A percentile compares a stretch with the other conserved stretches of the same genome.
These are phyloP conservation scores for Porogramme epimiltina DNA, from an alignment of 1,284 basidiomycete genomes.

Conservation along the genomic window DNA sequence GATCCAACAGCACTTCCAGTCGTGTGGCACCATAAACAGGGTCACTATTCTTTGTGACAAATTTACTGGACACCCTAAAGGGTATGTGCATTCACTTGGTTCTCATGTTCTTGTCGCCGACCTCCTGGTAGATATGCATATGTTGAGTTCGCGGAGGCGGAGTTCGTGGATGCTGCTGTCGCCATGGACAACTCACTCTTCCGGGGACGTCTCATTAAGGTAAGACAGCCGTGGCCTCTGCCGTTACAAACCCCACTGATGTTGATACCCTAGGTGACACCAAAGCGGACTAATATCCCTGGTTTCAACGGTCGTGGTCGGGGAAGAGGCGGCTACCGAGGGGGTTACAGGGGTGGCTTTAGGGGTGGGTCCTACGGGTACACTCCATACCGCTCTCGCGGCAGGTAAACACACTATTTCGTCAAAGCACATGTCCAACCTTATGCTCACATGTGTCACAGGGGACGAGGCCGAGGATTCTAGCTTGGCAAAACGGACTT, in stretches of 20 bases:
- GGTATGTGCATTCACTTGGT: conserved; percentile 50
- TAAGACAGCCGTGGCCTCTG: conserved; percentile 33
- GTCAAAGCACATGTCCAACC: not conserved
- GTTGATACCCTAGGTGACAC: conserved; percentile 64
- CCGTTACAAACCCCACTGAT: conserved; percentile 21
- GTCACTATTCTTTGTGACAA: conserved; percentile 99
- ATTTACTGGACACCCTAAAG: conserved; percentile 99
- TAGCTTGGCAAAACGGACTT: conserved; percentile 39
- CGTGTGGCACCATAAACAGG: conserved; percentile 97
- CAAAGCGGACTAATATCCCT: conserved; percentile 92
- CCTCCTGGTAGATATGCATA: conserved; percentile 72
- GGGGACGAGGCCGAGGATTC: conserved; percentile 72
- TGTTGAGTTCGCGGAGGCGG: conserved; percentile 97
- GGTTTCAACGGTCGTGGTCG: conserved; percentile 81
- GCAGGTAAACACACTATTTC: conserved; percentile 60
- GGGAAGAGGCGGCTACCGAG: conserved; percentile 56
- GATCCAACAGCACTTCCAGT: conserved; percentile 96
- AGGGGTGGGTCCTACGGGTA: conserved; percentile 61
- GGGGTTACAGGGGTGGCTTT: conserved; percentile 73
- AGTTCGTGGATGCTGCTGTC: conserved; percentile 89
- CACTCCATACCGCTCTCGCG: conserved; percentile 79
- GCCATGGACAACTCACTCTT: conserved; percentile 97
- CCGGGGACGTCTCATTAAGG: conserved; percentile 91
- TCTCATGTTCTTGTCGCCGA: not conserved
- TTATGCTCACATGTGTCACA: conserved; percentile 30